Base-by-base conservation (phyloP, 2,329 filamentous ascomycete species). In the Chrysoporthe deuterocubensis region DNA sequence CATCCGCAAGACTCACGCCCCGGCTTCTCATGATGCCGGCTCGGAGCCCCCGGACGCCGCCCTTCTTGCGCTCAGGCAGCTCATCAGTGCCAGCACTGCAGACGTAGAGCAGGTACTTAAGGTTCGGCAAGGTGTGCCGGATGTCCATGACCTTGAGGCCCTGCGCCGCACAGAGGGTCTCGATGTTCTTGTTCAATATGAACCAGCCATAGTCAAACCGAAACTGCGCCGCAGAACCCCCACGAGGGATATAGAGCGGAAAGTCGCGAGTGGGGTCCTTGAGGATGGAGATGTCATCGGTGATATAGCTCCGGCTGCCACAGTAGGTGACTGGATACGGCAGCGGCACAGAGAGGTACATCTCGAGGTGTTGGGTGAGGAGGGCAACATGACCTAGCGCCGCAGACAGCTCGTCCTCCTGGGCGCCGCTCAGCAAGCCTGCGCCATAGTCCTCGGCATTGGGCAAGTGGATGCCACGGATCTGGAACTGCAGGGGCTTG, bases 181-280 rank as follows among this genome's bases (percentile, higher is more conserved):
- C 94, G 66, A 99, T 94, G 75, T 98, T 84, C 79, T 98, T 97
- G 81, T 98, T 98, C 16, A 99, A 85, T n/a, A 98, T 82, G 74
- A 98, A 99, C 76, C 97, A 96, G 13, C 85, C 96, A 77, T 98
- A 99, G 74, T 98, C 95, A 78, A 98, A 98, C 2, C 95, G 90
- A 81, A 95, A 98, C 58, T 94, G 89, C 0, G 93, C 88, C 2
- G 75, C 85, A n/a, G 81, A 92, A 79, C 86, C 86, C 18, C 87
- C 86, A 2, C 85, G 80, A 0, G 84, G 84, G 0, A 88, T 76
- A 78, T 94, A 94, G 0, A 99, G 85, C 0, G 96, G 96, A 74
- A 97, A 99, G 6, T 89, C 89, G 64, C 90, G 84, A 58, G 89
- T 86, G n/a, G 87, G 78, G 40, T 84, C 82, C 0, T 80, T 74